Evolutionary conservation across 306 rosid species (phyloP).

Genomic region (Trichosanthes cucumerina): DNA sequence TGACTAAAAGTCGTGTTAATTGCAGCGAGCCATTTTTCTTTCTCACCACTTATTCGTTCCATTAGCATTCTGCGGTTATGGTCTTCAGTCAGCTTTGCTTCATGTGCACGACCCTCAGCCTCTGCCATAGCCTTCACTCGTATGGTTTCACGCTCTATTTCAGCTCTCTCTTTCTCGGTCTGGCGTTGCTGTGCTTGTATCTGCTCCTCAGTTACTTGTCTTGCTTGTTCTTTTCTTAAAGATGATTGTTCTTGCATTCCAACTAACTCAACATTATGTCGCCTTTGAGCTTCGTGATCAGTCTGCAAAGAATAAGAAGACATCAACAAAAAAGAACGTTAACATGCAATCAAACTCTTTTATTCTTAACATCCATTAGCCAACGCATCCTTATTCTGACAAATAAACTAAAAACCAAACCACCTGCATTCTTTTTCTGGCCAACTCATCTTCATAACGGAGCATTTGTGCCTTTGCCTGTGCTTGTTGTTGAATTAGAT

Average conservation of each 20-base stretch:
- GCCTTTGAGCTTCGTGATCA: conserved; percentile 84
- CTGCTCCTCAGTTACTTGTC: conserved; percentile 85
- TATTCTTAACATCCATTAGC: background rate
- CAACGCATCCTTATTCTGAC: background rate
- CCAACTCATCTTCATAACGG: conserved; percentile 74
- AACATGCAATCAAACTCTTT: background rate
- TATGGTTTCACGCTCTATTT: conserved; percentile 82
- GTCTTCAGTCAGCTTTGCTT: conserved; percentile 79
- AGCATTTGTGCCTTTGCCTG: conserved; percentile 74
- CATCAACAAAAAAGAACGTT: conserved; percentile 6
- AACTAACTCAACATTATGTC: conserved; percentile 77
- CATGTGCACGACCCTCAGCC: conserved; percentile 87
- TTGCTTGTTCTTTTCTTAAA: conserved; percentile 68
- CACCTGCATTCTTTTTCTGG: conserved; percentile 92
- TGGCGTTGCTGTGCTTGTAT: conserved; percentile 81
- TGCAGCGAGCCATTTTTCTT: conserved; percentile 98
- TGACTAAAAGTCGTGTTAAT: conserved; percentile 86
- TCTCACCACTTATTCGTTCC: conserved; percentile 82
- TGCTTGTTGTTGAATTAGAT: conserved; percentile 73
- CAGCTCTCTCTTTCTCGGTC: conserved; percentile 87
- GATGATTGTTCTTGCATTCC: conserved; percentile 91
- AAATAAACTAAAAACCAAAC: conserved; percentile 14
- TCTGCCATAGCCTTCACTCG: conserved; percentile 88
- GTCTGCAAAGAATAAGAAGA: conserved; percentile 32
- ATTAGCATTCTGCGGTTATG: conserved; percentile 81